phyloP scores from a whole-genome alignment of 2,329 filamentous ascomycete species.

The Zymoseptoria tritici region DNA sequence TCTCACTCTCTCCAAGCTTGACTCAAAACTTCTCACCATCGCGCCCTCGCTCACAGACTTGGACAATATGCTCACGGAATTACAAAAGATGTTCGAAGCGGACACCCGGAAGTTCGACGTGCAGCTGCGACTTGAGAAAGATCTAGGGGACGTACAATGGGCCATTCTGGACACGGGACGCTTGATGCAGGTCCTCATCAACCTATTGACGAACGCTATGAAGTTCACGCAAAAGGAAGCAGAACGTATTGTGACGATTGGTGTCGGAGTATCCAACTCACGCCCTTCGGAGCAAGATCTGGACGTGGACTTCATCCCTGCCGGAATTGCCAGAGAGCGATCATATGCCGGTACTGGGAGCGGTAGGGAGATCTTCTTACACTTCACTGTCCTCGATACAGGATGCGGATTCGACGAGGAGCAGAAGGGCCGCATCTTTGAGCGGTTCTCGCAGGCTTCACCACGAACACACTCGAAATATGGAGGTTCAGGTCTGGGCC shows the following conservation, averaged over 20 bases:
- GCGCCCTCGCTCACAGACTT: constrained; percentile 15
- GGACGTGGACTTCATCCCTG: constrained; percentile 15
- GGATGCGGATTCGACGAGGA: constrained; percentile 32
- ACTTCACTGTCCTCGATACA: constrained; percentile 26
- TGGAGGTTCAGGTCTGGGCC: constrained; percentile 61
- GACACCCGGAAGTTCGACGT: constrained; percentile 18
- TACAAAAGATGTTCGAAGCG: constrained; percentile 19
- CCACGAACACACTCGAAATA: constrained; percentile 61
- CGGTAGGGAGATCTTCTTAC: constrained; percentile 13
- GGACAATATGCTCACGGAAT: constrained; percentile 12
- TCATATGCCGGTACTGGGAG: constrained; percentile 1
- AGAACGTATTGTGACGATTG: constrained; percentile 13
- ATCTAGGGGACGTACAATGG: constrained; percentile 8
- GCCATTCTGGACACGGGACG: constrained; percentile 18
- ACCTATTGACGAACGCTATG: constrained; percentile 22
- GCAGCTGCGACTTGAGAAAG: constrained; percentile 1
- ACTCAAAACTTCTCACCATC: constrained; percentile 33
- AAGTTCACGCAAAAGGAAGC: constrained; percentile 21
- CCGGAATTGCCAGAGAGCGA: constrained; percentile 11
- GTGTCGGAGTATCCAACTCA: constrained; percentile 8
- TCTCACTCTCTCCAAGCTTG: constrained; percentile 36
- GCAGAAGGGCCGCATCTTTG: constrained; percentile 47
- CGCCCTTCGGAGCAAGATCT: constrained; percentile 16
- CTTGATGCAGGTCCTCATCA: constrained; percentile 23
- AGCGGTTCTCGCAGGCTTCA: constrained; percentile 61